phyloP scores from a whole-genome alignment of 768 basidiomycete genomes.

The Mycena amicta region DNA sequence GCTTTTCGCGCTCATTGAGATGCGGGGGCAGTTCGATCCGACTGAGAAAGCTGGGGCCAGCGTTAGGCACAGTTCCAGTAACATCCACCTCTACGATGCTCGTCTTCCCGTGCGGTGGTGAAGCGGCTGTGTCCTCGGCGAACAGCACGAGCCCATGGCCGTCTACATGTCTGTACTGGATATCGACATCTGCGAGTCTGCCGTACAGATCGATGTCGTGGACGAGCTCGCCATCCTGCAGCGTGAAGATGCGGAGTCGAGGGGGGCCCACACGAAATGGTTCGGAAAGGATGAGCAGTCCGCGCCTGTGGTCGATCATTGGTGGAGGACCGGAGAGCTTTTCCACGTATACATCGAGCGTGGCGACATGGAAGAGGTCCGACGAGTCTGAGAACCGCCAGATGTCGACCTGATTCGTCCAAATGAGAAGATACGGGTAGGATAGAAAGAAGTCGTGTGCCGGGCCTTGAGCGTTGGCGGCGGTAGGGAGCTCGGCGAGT shows the following conservation, averaged over 20 bases:
- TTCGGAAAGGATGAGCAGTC: constrained; percentile 12
- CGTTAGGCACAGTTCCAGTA: no score
- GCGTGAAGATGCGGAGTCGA: constrained; percentile 7
- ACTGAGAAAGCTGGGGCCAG: no score
- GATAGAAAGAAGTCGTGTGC: constrained; percentile 9
- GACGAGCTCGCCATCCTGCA: constrained; percentile 4
- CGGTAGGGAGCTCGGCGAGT: constrained; percentile 12
- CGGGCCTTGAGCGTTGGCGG: constrained; percentile 9
- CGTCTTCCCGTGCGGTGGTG: constrained; percentile 5
- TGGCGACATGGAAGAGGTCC: constrained; percentile 6
- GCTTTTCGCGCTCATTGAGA: constrained; percentile 4
- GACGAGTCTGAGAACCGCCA: constrained; percentile 9
- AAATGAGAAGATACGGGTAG: constrained; percentile 12
- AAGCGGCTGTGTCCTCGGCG: not conserved
- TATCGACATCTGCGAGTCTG: constrained; percentile 2
- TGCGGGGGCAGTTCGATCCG: constrained; percentile 4
- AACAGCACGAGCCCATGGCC: constrained; percentile 10
- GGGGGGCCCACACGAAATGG: constrained; percentile 4
- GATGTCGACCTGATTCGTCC: constrained; percentile 15
- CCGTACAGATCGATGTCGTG: constrained; percentile 9
- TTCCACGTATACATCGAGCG: constrained; percentile 4
- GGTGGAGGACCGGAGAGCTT: constrained; percentile 5
- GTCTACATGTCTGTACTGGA: constrained; percentile 12
- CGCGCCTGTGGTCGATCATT: constrained; percentile 9
- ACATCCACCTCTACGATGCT: constrained; percentile 11